Evolutionary conservation across 169 alveolate species (phyloP).

Genomic region (Toxoplasma gondii): DNA sequence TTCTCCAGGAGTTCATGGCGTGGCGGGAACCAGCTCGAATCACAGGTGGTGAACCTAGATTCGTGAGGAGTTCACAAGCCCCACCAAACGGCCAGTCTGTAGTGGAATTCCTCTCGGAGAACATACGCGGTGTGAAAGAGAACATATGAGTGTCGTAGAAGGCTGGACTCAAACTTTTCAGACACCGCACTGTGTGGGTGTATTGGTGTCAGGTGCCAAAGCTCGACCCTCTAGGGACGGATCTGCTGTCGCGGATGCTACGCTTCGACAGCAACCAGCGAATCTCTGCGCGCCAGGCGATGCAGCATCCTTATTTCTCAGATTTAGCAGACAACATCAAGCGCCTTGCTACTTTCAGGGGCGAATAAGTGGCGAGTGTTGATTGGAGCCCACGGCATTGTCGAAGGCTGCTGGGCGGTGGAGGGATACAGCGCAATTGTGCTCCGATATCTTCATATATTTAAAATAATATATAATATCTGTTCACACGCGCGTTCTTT

Average conservation of each 20-base stretch:
- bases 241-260: slow-evolving; percentile 90
- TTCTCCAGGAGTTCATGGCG: too few species aligned
- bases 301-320: slow-evolving; percentile 93
- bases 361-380: background rate
- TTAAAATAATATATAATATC: too few species aligned
- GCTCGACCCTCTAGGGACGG: slow-evolving; percentile 88
- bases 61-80: too few species aligned
- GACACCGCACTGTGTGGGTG: too few species aligned
- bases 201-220: slow-evolving; percentile 73
- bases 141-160: too few species aligned
- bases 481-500: too few species aligned
- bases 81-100: too few species aligned
- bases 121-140: too few species aligned
- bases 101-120: too few species aligned
- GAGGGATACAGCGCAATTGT: background rate
- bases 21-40: too few species aligned
- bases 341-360: slow-evolving; percentile 13
- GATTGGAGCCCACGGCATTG: background rate
- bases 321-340: slow-evolving; percentile 47
- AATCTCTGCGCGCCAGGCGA: slow-evolving; percentile 95
- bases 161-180: too few species aligned
- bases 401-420: background rate
- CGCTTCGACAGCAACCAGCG: slow-evolving; percentile 94
- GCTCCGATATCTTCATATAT: background rate
- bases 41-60: too few species aligned